A percentile compares a stretch with the other conserved stretches of the same genome.
Evolutionary conservation across 306 rosid species (phyloP).

Genomic region (Crotalaria pallida): DNA sequence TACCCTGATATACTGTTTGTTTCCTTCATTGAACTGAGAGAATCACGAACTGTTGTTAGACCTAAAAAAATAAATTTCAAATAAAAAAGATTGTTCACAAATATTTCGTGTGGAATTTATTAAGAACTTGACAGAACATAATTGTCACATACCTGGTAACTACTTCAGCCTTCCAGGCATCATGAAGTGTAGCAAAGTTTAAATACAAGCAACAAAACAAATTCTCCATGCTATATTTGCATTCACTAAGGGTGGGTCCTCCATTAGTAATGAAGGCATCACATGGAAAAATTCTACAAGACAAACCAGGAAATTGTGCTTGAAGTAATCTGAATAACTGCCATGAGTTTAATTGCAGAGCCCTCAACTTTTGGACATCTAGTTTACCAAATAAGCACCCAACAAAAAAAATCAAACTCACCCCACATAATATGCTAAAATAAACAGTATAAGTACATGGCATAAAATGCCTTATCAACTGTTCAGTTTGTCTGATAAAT

Average conservation of each 20-base stretch:
- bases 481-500: neutral
- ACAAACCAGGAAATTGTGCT: constrained; percentile 69
- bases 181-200: constrained; percentile 57
- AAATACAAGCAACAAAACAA: constrained; percentile 64
- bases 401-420: too few species aligned
- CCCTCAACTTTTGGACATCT: too few species aligned
- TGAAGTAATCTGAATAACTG: constrained; percentile 76
- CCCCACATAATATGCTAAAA: too few species aligned
- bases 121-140: constrained; percentile 14
- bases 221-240: constrained; percentile 50
- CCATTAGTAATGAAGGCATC: constrained; percentile 38
- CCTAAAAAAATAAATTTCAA: constrained; percentile 33
- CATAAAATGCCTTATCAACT: neutral
- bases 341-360: too few species aligned
- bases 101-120: too few species aligned
- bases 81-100: constrained; percentile 14
- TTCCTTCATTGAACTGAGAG: too few species aligned
- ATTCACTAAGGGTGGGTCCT: constrained; percentile 33
- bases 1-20: too few species aligned
- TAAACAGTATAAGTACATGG: too few species aligned
- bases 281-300: constrained; percentile 50
- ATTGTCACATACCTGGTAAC: constrained; percentile 39
- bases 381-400: too few species aligned
- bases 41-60: constrained; percentile 59
- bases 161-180: constrained; percentile 56